phyloP scores from a whole-genome alignment of 345 rosid species.

The Pugionium dolabratum region DNA sequence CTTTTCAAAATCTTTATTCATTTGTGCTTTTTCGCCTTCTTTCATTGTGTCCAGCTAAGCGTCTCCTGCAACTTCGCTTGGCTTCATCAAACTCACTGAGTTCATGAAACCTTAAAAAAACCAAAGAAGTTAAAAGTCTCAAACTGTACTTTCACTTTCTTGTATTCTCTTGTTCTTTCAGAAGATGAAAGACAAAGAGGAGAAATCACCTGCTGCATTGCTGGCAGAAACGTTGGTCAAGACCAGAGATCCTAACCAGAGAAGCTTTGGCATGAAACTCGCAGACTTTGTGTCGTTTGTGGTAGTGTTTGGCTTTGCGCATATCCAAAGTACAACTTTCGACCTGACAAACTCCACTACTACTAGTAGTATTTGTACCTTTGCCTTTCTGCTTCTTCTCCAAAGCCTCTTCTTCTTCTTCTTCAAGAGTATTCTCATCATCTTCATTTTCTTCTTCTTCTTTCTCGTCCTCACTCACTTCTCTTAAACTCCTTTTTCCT shows the following conservation, averaged over 20 bases:
- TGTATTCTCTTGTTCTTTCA: background rate
- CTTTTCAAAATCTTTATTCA: conserved; percentile 49
- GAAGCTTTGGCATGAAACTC: conserved; percentile 82
- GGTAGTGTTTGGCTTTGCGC: conserved; percentile 70
- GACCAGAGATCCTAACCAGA: conserved; percentile 54
- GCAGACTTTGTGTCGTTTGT: conserved; percentile 86
- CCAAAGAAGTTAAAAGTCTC: conserved; percentile 14
- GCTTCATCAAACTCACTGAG: conserved; percentile 72
- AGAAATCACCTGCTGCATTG: conserved; percentile 92
- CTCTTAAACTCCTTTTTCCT: conserved; percentile 63
- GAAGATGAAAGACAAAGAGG: background rate
- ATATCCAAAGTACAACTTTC: conserved; percentile 63
- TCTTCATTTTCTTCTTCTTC: conserved; percentile 44
- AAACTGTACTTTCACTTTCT: background rate
- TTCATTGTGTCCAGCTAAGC: conserved; percentile 88
- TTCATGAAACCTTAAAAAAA: conserved; percentile 68
- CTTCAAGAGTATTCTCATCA: conserved; percentile 8
- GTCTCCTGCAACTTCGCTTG: conserved; percentile 83
- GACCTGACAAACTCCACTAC: conserved; percentile 57
- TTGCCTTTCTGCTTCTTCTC: conserved; percentile 57
- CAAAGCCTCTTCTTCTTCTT: conserved; percentile 42
- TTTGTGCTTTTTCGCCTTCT: conserved; percentile 69
- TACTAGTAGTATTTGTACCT: conserved; percentile 31
- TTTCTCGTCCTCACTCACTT: conserved; percentile 65
- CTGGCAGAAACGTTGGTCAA: conserved; percentile 88